Conservation (phyloP, 306 rosid species). For the Fragaria vesca region DNA sequence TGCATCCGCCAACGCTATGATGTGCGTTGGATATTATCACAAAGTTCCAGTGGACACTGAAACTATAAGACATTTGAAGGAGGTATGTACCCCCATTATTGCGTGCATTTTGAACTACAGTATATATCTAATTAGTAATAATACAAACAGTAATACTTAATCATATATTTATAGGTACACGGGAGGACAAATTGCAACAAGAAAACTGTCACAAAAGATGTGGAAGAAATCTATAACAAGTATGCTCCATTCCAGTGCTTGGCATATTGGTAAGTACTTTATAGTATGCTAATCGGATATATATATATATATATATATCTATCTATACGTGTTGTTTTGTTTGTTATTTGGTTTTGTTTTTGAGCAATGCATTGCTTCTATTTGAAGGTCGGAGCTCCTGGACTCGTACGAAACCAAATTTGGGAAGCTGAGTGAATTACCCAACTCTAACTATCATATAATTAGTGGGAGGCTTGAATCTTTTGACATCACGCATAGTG, state of each 20-base stretch:
- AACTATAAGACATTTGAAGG: constrained; percentile 30
- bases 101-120: background rate
- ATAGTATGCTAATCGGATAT: too few relatives aligned
- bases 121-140: too few relatives aligned
- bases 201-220: background rate
- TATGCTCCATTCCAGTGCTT: constrained; percentile 39
- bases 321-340: background rate
- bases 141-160: background rate
- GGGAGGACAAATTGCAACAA: constrained; percentile 14
- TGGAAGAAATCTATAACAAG: constrained; percentile 18
- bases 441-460: constrained; percentile 9
- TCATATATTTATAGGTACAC: constrained; percentile 14
- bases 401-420: constrained; percentile 26
- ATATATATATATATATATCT: background rate
- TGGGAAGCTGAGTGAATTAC: constrained; percentile 32
- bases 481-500: background rate
- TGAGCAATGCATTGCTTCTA: background rate
- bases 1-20: constrained; percentile 23
- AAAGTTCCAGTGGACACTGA: constrained; percentile 31
- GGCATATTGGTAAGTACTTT: constrained; percentile 31
- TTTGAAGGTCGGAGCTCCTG: constrained; percentile 29
- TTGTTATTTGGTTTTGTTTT: background rate
- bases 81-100: constrained; percentile 3
- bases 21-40: constrained; percentile 34
- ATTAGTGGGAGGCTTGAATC: constrained; percentile 20